Base-by-base conservation (phyloP, 1,139 yeast genomes). In the Yamadazyma diospyri region DNA sequence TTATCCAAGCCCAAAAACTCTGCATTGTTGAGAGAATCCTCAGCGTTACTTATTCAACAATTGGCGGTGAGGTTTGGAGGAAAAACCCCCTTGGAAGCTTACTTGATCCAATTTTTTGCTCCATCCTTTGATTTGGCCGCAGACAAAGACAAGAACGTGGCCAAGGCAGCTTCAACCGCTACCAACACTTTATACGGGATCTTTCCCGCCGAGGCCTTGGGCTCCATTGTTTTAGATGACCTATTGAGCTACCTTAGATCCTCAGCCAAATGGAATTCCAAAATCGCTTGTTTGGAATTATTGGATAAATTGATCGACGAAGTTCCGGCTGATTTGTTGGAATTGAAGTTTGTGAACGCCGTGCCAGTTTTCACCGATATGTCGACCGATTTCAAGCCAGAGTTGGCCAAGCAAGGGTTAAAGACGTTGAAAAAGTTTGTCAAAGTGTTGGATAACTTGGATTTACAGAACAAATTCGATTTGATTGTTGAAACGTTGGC, bases 331-430 rank as follows among this genome's bases (percentile, higher is more conserved):
- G 97, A 92, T 61, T 69, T 86, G 47, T 66, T 92, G 49, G 97
- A 92, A 60, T 61, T 81, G 53, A 78, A 80, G 46, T 89, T 92
- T 59, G 78, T 81, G 40, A 76, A 74, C 38, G 76, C 86, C 7
- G 78, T 92, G 17, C 98, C 98, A 16, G 75, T 84, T 6, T 72
- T 92, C 49, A 86, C 95, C 27, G 94, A 86, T 58, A 75, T 82
- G 61, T 78, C 95, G 46, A 92, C 95, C 39, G 98, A 92, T 61
- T 87, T 92, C 72, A 92, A 92, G 66, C 96, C 97, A 2, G 98
- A 92, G 63, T 73, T 92, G 41, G 87, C 97, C 25, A 82, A 84
- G 51, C 87, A 79, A 42, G 97, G 97, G 46, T 67, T 79, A 46
- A 71, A 73, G 46, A 71, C 86, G 10, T 69, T 88, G 59, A 72